Evolutionary conservation across 768 basidiomycete genomes (phyloP).

Genomic region (Suillus fuscotomentosus): DNA sequence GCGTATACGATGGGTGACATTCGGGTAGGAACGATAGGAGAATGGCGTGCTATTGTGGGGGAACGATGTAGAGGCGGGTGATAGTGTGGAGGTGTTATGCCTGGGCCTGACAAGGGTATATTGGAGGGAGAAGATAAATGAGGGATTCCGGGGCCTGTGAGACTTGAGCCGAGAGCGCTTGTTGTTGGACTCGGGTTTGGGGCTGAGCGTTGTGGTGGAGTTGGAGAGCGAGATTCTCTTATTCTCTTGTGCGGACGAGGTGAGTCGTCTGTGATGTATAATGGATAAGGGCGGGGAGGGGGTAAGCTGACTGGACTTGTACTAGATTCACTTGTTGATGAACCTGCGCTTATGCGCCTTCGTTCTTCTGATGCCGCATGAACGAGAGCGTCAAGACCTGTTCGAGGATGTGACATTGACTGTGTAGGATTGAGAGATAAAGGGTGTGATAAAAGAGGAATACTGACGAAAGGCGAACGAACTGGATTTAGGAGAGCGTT

Average conservation of each 20-base stretch:
- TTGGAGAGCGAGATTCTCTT: constrained; percentile 14
- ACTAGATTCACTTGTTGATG: not conserved
- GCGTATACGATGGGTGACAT: constrained; percentile 2
- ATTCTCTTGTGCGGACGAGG: constrained; percentile 23
- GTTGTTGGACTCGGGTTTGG: not conserved
- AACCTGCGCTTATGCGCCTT: constrained; percentile 40
- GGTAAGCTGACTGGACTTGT: constrained; percentile 14
- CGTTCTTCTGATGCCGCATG: constrained; percentile 71
- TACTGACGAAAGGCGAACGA: constrained; percentile 2
- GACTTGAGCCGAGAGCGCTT: constrained; percentile 2
- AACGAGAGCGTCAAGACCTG: constrained; percentile 63
- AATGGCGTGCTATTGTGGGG: constrained; percentile 17
- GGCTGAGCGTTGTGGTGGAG: not conserved
- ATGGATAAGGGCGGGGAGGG: constrained; percentile 4
- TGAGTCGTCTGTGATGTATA: constrained; percentile 7
- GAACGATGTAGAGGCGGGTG: constrained; percentile 10
- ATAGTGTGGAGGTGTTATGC: constrained; percentile 10
- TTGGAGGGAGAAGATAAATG: constrained; percentile 5
- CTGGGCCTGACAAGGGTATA: constrained; percentile 1
- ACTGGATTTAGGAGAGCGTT: constrained; percentile 5
- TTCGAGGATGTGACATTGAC: constrained; percentile 14
- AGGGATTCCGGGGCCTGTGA: constrained; percentile 8
- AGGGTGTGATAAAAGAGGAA: not conserved
- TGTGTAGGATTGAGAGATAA: not conserved
- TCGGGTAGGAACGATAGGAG: constrained; percentile 13